Conservation (phyloP, 106 monocot species). For the Acanthochlamys bracteata region DNA sequence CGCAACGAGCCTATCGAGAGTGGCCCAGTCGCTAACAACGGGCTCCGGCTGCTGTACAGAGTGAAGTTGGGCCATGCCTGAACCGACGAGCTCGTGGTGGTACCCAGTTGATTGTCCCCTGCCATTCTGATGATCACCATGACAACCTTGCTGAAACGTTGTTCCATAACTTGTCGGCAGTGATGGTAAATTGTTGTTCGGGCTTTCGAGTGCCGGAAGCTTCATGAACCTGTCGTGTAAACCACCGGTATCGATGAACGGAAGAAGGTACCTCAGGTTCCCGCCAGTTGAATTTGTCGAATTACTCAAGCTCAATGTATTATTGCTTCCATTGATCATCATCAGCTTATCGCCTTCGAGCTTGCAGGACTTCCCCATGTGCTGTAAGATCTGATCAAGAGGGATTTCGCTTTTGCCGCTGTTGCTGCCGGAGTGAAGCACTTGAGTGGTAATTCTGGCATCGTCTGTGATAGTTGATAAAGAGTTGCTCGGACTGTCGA, state of each 20-base stretch:
- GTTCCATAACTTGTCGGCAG: neutral
- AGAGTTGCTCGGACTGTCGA: conserved; percentile 24
- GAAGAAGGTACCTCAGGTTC: conserved; percentile 16
- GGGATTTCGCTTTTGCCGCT: conserved; percentile 9
- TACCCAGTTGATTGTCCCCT: conserved; percentile 7
- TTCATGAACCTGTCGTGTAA: conserved; percentile 54
- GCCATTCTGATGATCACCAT: neutral
- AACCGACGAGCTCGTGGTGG: conserved; percentile 18
- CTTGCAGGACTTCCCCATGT: conserved; percentile 20
- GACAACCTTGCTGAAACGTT: neutral
- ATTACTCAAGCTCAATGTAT: neutral
- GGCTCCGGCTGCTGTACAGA: neutral
- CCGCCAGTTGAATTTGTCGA: neutral
- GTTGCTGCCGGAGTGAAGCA: conserved; percentile 27
- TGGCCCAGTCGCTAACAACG: conserved; percentile 53
- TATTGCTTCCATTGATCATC: neutral
- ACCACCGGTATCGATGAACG: conserved; percentile 21
- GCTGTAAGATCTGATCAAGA: conserved; percentile 71
- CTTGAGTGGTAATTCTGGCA: conserved; percentile 19
- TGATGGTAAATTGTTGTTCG: conserved; percentile 1
- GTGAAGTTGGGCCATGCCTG: conserved; percentile 4
- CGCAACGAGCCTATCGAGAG: conserved; percentile 59
- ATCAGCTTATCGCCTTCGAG: conserved; percentile 11
- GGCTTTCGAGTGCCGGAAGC: conserved; percentile 70
- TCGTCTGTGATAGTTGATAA: conserved; percentile 20